Evolutionary conservation across 768 basidiomycete species (phyloP).

Genomic region (Xanthoconium stramineum): DNA sequence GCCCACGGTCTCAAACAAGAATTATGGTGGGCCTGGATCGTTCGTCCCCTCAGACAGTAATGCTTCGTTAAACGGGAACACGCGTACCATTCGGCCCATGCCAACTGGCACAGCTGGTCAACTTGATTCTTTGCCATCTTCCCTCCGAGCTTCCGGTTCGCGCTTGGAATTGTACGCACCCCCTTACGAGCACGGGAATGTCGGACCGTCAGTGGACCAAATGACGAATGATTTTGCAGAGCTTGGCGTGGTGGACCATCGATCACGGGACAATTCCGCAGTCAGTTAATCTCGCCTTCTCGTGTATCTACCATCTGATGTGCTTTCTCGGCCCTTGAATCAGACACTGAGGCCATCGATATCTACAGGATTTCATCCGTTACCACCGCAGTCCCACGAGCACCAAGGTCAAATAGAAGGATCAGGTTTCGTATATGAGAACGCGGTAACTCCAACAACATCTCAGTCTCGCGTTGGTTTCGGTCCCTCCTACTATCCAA

Average conservation of each 20-base stretch:
- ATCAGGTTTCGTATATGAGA: slow-evolving; percentile 37
- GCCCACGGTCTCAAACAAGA: slow-evolving; percentile 48
- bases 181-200: slow-evolving; percentile 59
- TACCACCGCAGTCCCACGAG: slow-evolving; percentile 40
- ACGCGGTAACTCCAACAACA: slow-evolving; percentile 35
- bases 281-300: slow-evolving; percentile 38
- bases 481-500: slow-evolving; percentile 42
- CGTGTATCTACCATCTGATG: slow-evolving; percentile 11
- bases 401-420: slow-evolving; percentile 34
- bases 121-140: slow-evolving; percentile 54
- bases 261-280: slow-evolving; percentile 56
- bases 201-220: slow-evolving; percentile 44
- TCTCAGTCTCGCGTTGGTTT: slow-evolving; percentile 32
- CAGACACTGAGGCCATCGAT: slow-evolving; percentile 37
- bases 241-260: slow-evolving; percentile 50
- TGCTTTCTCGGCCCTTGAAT: slow-evolving; percentile 30
- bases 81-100: slow-evolving; percentile 7
- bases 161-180: slow-evolving; percentile 70
- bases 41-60: slow-evolving; percentile 55
- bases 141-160: slow-evolving; percentile 60
- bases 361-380: slow-evolving; percentile 32
- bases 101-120: slow-evolving; percentile 35
- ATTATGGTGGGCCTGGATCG: slow-evolving; percentile 77
- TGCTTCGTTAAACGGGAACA: slow-evolving; percentile 24
- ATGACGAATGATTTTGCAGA: slow-evolving; percentile 66